Conservation (phyloP, 352 stramenopile species). For the Phytophthora pluvialis region DNA sequence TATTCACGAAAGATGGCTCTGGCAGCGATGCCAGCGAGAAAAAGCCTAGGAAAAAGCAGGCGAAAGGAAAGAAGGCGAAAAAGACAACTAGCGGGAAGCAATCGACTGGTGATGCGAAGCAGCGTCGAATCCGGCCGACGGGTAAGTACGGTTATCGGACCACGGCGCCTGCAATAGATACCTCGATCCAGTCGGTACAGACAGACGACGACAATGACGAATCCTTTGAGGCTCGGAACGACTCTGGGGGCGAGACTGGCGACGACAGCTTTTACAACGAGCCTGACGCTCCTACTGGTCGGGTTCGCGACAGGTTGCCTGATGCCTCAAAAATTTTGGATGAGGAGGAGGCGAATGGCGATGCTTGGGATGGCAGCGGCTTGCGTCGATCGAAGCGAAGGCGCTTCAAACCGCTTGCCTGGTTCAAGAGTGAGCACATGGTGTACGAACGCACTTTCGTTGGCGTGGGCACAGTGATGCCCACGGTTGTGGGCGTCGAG, state of each 20-base stretch:
- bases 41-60: constrained; percentile 32
- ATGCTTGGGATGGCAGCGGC: constrained; percentile 46
- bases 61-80: constrained; percentile 41
- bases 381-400: constrained; percentile 79
- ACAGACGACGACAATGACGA: constrained; percentile 69
- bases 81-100: constrained; percentile 30
- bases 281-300: constrained; percentile 32
- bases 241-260: constrained; percentile 53
- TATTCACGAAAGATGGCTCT: constrained; percentile 54
- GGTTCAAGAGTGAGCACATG: constrained; percentile 90
- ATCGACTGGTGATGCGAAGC: constrained; percentile 33
- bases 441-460: constrained; percentile 85
- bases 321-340: constrained; percentile 49
- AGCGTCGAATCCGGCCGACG: constrained; percentile 34
- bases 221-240: constrained; percentile 55
- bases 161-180: constrained; percentile 43
- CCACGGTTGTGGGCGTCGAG: constrained; percentile 78
- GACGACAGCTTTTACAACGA: constrained; percentile 64
- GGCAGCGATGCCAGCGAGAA: constrained; percentile 41
- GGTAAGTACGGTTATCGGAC: constrained; percentile 63
- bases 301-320: constrained; percentile 59
- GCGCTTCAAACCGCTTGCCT: constrained; percentile 86
- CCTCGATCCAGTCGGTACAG: constrained; percentile 50
- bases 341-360: constrained; percentile 22
- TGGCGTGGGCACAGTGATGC: constrained; percentile 82